Evolutionary conservation across 768 basidiomycete genomes (phyloP).

Genomic region (Lactifluus volemus): DNA sequence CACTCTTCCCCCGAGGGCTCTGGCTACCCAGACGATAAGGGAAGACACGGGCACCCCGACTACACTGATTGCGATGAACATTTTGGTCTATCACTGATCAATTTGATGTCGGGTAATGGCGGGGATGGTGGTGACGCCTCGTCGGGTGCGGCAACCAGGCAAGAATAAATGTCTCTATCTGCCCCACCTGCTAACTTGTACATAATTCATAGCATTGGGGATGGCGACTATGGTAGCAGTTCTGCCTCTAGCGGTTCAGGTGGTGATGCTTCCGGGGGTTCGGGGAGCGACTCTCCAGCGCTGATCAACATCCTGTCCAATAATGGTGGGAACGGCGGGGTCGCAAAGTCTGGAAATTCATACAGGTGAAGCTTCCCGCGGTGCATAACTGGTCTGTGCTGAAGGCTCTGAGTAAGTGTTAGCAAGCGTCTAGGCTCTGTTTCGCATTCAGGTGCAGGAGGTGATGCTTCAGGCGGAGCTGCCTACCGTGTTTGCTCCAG

Average conservation of each 20-base stretch:
- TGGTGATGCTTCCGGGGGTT: slow-evolving; percentile 16
- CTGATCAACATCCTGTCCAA: slow-evolving; percentile 28
- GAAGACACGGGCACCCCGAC: neutral
- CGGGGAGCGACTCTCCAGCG: slow-evolving; percentile 7
- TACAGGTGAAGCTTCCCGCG: neutral
- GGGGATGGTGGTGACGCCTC: slow-evolving; percentile 22
- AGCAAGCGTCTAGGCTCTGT: neutral
- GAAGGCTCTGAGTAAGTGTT: neutral
- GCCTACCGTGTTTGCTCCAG: slow-evolving; percentile 1
- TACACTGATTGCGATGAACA: neutral
- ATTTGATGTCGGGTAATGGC: slow-evolving; percentile 27
- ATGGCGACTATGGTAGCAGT: neutral
- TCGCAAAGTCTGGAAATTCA: slow-evolving; percentile 6
- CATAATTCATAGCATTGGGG: neutral
- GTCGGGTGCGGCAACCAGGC: slow-evolving; percentile 19
- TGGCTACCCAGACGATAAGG: neutral
- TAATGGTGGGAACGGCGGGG: slow-evolving; percentile 22
- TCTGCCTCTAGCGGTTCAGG: slow-evolving; percentile 8
- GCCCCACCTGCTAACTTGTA: neutral
- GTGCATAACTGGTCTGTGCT: neutral
- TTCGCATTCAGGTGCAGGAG: slow-evolving; percentile 9
- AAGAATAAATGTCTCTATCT: neutral
- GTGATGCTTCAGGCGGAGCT: slow-evolving; percentile 13
- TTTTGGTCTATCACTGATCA: slow-evolving; percentile 21
- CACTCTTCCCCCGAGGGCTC: neutral